phyloP scores from a whole-genome alignment of 768 basidiomycete genomes.

The Pleurotus eryngii region DNA sequence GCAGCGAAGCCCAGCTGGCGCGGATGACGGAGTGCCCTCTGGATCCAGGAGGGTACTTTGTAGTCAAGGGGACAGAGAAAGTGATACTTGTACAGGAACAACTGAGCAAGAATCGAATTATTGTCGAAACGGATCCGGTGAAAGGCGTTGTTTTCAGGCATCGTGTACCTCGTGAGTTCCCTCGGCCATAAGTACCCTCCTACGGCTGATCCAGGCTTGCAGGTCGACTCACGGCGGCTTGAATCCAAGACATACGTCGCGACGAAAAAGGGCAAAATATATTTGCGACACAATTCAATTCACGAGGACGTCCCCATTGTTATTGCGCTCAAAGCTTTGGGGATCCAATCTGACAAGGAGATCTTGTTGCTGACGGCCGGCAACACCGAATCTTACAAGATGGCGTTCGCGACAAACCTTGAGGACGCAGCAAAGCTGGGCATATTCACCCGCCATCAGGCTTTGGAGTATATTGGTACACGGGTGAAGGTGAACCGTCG shows the following conservation, averaged over 20 bases:
- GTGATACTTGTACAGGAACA: conserved; percentile 99
- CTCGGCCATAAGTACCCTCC: not conserved
- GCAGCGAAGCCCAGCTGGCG: conserved; percentile 79
- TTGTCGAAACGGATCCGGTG: conserved; percentile 89
- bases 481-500: conserved; percentile 85
- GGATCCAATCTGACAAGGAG: conserved; percentile 96
- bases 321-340: conserved; percentile 94
- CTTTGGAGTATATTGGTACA: conserved; percentile 92
- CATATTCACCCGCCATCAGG: conserved; percentile 89
- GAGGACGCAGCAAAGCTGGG: conserved; percentile 93
- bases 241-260: conserved; percentile 96
- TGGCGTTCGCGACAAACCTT: conserved; percentile 83
- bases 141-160: conserved; percentile 90
- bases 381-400: conserved; percentile 83
- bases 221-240: conserved; percentile 81
- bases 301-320: conserved; percentile 97
- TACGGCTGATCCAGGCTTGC: conserved; percentile 8
- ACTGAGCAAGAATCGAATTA: conserved; percentile 97
- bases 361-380: conserved; percentile 93
- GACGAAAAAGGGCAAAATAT: conserved; percentile 93
- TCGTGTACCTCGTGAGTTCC: conserved; percentile 89
- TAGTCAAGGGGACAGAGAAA: conserved; percentile 98
- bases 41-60: conserved; percentile 99
- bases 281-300: conserved; percentile 95
- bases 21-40: conserved; percentile 95